phyloP scores from a whole-genome alignment of 768 basidiomycete species.

The Tulasnella sp. region DNA sequence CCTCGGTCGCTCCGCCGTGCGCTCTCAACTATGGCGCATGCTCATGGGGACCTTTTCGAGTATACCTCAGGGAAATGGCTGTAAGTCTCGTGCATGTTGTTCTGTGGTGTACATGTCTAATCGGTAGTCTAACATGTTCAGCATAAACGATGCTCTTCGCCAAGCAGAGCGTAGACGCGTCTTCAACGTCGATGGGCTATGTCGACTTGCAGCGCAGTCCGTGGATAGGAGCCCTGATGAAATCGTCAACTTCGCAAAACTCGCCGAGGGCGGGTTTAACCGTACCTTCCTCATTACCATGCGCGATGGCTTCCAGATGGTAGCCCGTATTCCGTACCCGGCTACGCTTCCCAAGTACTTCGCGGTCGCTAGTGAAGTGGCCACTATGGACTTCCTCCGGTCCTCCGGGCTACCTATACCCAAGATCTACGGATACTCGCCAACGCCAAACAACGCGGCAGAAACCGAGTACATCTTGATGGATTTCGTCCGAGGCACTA shows the following conservation, averaged over 20 bases:
- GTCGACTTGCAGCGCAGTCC: slow-evolving; percentile 36
- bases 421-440: slow-evolving; percentile 26
- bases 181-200: slow-evolving; percentile 33
- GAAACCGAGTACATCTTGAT: too few relatives aligned
- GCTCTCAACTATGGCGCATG: too few relatives aligned
- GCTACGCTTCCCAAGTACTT: slow-evolving; percentile 21
- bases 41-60: too few relatives aligned
- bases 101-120: too few relatives aligned
- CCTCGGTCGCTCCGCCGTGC: too few relatives aligned
- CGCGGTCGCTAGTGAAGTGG: slow-evolving; percentile 26
- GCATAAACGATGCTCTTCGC: too few relatives aligned
- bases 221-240: slow-evolving; percentile 29
- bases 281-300: slow-evolving; percentile 25
- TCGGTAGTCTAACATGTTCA: too few relatives aligned
- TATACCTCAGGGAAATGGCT: too few relatives aligned
- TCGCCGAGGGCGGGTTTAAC: slow-evolving; percentile 33
- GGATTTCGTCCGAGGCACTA: too few relatives aligned
- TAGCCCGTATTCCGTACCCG: slow-evolving; percentile 25
- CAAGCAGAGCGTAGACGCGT: too few relatives aligned
- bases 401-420: slow-evolving; percentile 25
- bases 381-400: slow-evolving; percentile 23
- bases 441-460: too few relatives aligned
- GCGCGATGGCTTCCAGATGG: slow-evolving; percentile 19
- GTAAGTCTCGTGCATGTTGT: too few relatives aligned
- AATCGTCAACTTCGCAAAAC: slow-evolving; percentile 30